Evolutionary conservation across 1,139 yeast species (phyloP).

Genomic region (Scheffersomyces illinoinensis): DNA sequence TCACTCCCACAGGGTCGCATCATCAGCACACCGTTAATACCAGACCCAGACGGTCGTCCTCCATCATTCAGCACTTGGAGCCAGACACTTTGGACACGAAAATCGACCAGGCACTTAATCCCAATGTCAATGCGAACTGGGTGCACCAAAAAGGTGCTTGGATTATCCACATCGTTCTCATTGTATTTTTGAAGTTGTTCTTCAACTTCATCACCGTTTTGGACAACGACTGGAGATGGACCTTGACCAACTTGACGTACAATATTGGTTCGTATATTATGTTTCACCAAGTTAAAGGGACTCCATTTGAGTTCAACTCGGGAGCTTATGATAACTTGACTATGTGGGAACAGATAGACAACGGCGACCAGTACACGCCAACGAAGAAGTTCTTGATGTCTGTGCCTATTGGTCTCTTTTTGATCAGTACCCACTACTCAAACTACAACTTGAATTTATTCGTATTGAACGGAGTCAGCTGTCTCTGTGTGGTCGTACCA

Average conservation of each 20-base stretch:
- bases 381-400: conserved; percentile 88
- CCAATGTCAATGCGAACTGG: conserved; percentile 94
- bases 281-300: conserved; percentile 96
- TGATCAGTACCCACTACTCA: conserved; percentile 88
- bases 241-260: conserved; percentile 85
- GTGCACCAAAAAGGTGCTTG: conserved; percentile 95
- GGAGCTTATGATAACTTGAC: conserved; percentile 96
- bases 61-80: conserved; percentile 78
- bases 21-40: conserved; percentile 29
- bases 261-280: conserved; percentile 90
- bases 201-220: conserved; percentile 72
- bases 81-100: conserved; percentile 92
- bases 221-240: conserved; percentile 88
- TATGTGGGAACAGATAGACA: conserved; percentile 99
- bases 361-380: conserved; percentile 97
- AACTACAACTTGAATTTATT: conserved; percentile 80
- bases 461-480: conserved; percentile 75
- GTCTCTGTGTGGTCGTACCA: conserved; percentile 82
- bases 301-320: conserved; percentile 93
- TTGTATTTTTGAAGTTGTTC: conserved; percentile 68
- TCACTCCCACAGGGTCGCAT: conserved; percentile 32
- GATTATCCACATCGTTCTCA: conserved; percentile 86
- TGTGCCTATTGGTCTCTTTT: conserved; percentile 85
- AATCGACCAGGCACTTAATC: conserved; percentile 85
- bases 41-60: conserved; percentile 49